Evolutionary conservation across 139 green algal species (phyloP).

Genomic region (Axilococcus clingmanii): DNA sequence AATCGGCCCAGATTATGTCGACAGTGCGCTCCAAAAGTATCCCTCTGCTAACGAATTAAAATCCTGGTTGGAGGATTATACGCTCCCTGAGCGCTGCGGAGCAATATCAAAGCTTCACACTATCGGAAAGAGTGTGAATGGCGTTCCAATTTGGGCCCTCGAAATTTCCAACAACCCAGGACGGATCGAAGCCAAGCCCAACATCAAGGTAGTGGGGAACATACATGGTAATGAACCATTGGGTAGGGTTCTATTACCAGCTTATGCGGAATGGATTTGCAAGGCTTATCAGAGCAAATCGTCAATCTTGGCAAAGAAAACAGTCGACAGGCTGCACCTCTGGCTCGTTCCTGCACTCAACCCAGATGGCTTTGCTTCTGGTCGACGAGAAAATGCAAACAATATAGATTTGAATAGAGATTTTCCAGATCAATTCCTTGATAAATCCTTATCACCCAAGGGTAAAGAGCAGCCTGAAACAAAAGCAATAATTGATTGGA

Average conservation of each 20-base stretch:
- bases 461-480: constrained; percentile 61
- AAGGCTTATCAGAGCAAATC: constrained; percentile 22
- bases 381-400: constrained; percentile 34
- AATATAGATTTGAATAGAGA: constrained; percentile 80
- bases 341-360: constrained; percentile 74
- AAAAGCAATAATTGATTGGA: constrained; percentile 62
- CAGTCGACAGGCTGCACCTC: constrained; percentile 55
- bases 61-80: too few species aligned
- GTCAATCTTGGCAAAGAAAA: constrained; percentile 8
- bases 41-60: too few species aligned
- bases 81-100: constrained; percentile 10
- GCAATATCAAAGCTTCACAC: constrained; percentile 20
- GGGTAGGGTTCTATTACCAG: constrained; percentile 61
- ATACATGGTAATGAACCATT: constrained; percentile 85
- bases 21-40: too few species aligned
- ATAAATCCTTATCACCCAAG: constrained; percentile 8
- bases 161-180: constrained; percentile 43
- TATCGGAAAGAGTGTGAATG: constrained; percentile 35
- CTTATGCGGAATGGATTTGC: constrained; percentile 74
- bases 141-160: constrained; percentile 41
- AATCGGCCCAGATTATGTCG: too few species aligned
- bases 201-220: constrained; percentile 63
- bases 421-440: constrained; percentile 71
- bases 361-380: constrained; percentile 73
- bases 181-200: constrained; percentile 34